Evolutionary conservation across 2,329 filamentous ascomycete species (phyloP).

Genomic region (Curvularia sp.): DNA sequence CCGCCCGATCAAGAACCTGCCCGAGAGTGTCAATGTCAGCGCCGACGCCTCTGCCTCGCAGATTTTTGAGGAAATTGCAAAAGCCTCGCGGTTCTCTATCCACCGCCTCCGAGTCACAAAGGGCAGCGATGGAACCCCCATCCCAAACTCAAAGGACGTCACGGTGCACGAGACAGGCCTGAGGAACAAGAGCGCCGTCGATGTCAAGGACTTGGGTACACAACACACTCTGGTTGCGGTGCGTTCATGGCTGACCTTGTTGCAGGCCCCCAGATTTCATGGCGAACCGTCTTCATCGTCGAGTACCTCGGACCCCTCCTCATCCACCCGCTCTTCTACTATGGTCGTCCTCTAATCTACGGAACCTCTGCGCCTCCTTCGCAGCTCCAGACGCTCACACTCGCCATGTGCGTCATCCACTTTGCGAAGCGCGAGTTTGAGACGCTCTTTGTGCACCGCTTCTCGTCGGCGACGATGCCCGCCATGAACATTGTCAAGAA

Average conservation of each 20-base stretch:
- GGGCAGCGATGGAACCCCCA: conserved; percentile 65
- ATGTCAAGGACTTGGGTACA: conserved; percentile 92
- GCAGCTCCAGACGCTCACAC: conserved; percentile 74
- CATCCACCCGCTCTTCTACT: conserved; percentile 78
- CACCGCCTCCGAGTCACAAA: conserved; percentile 71
- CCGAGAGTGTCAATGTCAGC: conserved; percentile 62
- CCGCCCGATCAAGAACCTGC: conserved; percentile 68
- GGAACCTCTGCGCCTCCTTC: conserved; percentile 63
- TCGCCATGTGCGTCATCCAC: conserved; percentile 78
- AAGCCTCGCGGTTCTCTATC: conserved; percentile 61
- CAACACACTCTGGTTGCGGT: background rate
- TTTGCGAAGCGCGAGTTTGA: conserved; percentile 96
- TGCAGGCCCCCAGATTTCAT: conserved; percentile 83
- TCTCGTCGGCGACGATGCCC: conserved; percentile 95
- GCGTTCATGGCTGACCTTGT: conserved; percentile 12
- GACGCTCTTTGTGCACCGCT: conserved; percentile 93
- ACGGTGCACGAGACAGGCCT: conserved; percentile 65
- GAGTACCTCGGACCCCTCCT: conserved; percentile 93
- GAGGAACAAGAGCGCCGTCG: conserved; percentile 67
- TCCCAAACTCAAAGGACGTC: conserved; percentile 62
- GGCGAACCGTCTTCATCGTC: conserved; percentile 92
- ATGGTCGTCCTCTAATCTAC: conserved; percentile 76
- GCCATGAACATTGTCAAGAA: conserved; percentile 91
- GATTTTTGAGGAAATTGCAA: conserved; percentile 65
- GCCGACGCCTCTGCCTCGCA: conserved; percentile 61